Base-by-base conservation (phyloP, 1,284 basidiomycete species). In the Cutaneotrichosporon cavernicola region DNA sequence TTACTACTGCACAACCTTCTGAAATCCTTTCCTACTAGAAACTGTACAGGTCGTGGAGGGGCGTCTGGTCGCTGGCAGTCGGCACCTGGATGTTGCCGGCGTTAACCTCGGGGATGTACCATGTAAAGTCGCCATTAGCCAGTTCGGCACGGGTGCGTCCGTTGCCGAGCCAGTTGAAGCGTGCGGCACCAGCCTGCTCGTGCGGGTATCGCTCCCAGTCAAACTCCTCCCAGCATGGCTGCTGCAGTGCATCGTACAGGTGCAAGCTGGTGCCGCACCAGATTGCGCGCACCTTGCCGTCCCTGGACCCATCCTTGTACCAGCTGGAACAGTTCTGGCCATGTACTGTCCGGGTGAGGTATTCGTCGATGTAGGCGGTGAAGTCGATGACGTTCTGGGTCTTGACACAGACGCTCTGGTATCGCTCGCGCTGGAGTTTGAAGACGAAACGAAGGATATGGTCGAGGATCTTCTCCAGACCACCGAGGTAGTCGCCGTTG, bases 151-250 rank as follows among this genome's bases (percentile, higher is more conserved):
- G 47, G 0, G 61, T 62, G n/a, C 61, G 47, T 21, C 61, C 61
- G 61, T 62, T 62, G 13, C 61, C 61, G 30, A 62, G 56, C 61
- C 61, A 62, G 34, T 30, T 31, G 56, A 57, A 62, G 49, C 61
- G 55, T 11, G 22, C 34, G 18, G 11, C 14, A 26, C 61, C 61
- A 16, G 38, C 16, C n/a, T 56, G 47, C 49, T 62, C 61, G 47
- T 51, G 36, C 34, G 61, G 61, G 61, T 62, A 62, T 10, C 52
- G 31, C 47, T 32, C 47, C 61, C 61, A 63, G 10, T 63, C 61
- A 57, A 63, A 63, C 38, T 63, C 62, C 47, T 63, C 62, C 52
- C 51, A 63, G 21, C 52, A 32, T 2, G 62, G 62, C 52, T 63
- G 52, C 30, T 26, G 40, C 52, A 63, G 58, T 10, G 58, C 58